A percentile compares a stretch with the other conserved stretches of the same genome.
Conservation (phyloP, 345 rosid species). For the Brassica rapa region DNA sequence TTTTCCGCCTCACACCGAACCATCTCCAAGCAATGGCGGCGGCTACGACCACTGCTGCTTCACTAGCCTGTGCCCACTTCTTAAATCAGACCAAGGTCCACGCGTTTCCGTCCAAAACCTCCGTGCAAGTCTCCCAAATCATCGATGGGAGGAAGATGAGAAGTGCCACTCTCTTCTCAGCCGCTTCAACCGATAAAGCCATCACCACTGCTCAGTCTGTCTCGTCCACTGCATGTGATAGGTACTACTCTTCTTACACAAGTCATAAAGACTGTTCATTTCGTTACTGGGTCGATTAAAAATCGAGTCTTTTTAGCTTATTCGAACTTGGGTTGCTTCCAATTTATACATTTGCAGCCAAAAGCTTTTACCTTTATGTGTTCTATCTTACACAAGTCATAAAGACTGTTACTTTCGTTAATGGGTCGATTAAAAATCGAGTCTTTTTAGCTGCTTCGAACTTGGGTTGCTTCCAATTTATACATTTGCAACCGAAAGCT, state of each 20-base stretch:
- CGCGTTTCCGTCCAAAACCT: constrained; percentile 23
- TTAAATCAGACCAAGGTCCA: constrained; percentile 5
- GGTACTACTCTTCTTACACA: constrained; percentile 5
- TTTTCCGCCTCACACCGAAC: constrained; percentile 36
- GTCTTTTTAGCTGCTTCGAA: constrained; percentile 6
- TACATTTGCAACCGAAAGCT: not conserved
- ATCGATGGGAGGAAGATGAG: constrained; percentile 30
- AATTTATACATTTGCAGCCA: not conserved
- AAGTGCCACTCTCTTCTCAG: constrained; percentile 29
- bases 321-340: not conserved
- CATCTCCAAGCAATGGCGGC: constrained; percentile 37
- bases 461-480: not conserved
- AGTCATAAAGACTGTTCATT: not conserved
- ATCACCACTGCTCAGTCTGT: constrained; percentile 26
- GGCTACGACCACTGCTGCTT: constrained; percentile 20
- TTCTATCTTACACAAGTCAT: not conserved
- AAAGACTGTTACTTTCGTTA: not conserved
- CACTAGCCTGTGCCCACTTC: constrained; percentile 15
- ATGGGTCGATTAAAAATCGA: not conserved
- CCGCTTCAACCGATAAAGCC: constrained; percentile 36
- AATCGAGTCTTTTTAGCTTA: not conserved
- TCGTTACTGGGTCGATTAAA: not conserved
- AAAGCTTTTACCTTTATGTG: not conserved
- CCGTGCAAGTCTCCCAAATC: constrained; percentile 29
- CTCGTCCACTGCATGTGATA: constrained; percentile 3